Percentiles rank a stretch among this genome's conserved stretches.
Evolutionary conservation across 148 eudicot species (phyloP).

Genomic region (Polygonum maritimum): DNA sequence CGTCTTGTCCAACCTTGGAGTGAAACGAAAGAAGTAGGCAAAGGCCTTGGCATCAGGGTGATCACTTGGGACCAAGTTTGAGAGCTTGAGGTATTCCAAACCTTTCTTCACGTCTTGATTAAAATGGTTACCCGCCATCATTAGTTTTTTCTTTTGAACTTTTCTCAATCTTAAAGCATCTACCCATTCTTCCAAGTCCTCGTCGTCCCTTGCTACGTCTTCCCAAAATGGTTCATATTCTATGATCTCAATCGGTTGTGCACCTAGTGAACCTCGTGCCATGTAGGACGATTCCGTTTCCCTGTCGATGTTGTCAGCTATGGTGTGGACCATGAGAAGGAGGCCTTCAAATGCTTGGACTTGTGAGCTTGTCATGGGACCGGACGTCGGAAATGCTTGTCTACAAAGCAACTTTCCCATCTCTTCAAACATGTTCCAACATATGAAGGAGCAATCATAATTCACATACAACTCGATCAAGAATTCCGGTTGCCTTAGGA

Average conservation of each 20-base stretch:
- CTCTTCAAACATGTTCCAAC: slow-evolving; percentile 69
- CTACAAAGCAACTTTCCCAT: slow-evolving; percentile 68
- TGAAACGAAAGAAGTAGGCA: slow-evolving; percentile 68
- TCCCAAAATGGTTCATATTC: slow-evolving; percentile 77
- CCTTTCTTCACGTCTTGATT: slow-evolving; percentile 87
- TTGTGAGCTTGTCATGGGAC: slow-evolving; percentile 56
- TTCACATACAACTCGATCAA: slow-evolving; percentile 63
- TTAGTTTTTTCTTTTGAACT: slow-evolving; percentile 60
- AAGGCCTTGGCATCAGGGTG: slow-evolving; percentile 71
- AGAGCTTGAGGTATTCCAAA: slow-evolving; percentile 57
- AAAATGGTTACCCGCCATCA: slow-evolving; percentile 74
- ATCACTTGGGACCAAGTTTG: slow-evolving; percentile 39
- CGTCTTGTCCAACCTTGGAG: slow-evolving; percentile 67
- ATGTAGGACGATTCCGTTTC: slow-evolving; percentile 13
- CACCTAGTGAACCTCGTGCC: slow-evolving; percentile 31
- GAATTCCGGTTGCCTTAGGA: slow-evolving; percentile 76
- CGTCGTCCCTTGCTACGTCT: slow-evolving; percentile 33
- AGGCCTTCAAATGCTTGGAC: slow-evolving; percentile 91
- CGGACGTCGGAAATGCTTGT: slow-evolving; percentile 58
- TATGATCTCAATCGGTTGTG: slow-evolving; percentile 50
- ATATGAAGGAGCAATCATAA: slow-evolving; percentile 62
- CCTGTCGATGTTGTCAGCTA: slow-evolving; percentile 65
- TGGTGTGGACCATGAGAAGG: slow-evolving; percentile 48
- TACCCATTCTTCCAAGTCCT: slow-evolving; percentile 48
- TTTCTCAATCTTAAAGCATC: slow-evolving; percentile 44